A percentile compares a stretch with the other conserved stretches of the same genome.
Evolutionary conservation across 192 early-diverging fungal genomes (phyloP).

Genomic region (Coemansia sp.): DNA sequence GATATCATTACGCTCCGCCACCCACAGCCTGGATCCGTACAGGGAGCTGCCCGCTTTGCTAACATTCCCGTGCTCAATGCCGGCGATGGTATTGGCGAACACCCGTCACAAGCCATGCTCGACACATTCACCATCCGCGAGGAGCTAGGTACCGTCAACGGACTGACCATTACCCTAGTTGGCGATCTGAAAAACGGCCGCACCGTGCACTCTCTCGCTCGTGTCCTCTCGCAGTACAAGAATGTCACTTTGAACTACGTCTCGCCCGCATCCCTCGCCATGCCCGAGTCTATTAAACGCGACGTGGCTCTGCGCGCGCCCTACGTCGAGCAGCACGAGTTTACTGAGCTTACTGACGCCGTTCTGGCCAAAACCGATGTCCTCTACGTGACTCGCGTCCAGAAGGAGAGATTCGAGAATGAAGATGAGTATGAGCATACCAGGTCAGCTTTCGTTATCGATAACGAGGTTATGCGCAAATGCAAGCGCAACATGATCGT

Average conservation of each 20-base stretch:
- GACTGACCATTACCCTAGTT: slow-evolving; percentile 91
- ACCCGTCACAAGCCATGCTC: slow-evolving; percentile 97
- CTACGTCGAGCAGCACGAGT: slow-evolving; percentile 70
- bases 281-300: slow-evolving; percentile 83
- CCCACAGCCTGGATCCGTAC: slow-evolving; percentile 83
- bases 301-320: slow-evolving; percentile 60
- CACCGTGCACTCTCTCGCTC: slow-evolving; percentile 95
- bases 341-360: slow-evolving; percentile 65
- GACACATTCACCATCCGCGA: slow-evolving; percentile 94
- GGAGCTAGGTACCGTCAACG: slow-evolving; percentile 96
- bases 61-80: slow-evolving; percentile 95
- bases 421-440: slow-evolving; percentile 80
- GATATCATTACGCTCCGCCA: slow-evolving; percentile 94
- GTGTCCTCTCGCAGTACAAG: slow-evolving; percentile 80
- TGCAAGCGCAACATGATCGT: slow-evolving; percentile 97
- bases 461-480: slow-evolving; percentile 79
- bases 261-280: slow-evolving; percentile 74
- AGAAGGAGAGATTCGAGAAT: slow-evolving; percentile 89
- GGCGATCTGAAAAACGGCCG: slow-evolving; percentile 98
- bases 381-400: slow-evolving; percentile 94
- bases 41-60: slow-evolving; percentile 82
- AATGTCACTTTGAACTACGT: slow-evolving; percentile 95
- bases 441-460: slow-evolving; percentile 79
- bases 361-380: slow-evolving; percentile 91
- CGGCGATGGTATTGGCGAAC: slow-evolving; percentile 96